A percentile compares a stretch with the other conserved stretches of the same genome.
Conservation (phyloP, 129 eudicot genomes). For the Ambrosia trifida region DNA sequence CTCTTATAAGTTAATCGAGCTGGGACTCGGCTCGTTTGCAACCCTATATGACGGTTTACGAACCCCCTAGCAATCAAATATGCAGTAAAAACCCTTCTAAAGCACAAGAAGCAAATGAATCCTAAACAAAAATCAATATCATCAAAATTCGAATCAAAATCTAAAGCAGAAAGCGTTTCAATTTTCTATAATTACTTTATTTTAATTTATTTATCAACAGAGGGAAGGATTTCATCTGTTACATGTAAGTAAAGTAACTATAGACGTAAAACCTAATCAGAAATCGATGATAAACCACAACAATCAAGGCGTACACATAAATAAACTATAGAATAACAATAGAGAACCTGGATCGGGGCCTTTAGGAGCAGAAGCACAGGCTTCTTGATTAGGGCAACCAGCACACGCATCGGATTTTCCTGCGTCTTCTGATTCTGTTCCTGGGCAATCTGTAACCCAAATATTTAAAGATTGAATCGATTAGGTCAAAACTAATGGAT, state of each 20-base stretch:
- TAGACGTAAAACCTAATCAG: neutral
- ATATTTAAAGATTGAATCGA: neutral
- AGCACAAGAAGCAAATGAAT: neutral
- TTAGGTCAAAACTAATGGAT: neutral
- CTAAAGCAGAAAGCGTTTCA: too few relatives aligned
- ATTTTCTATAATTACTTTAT: too few relatives aligned
- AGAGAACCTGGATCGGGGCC: constrained; percentile 97
- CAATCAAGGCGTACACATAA: neutral
- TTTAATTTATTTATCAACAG: too few relatives aligned
- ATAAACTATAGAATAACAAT: too few relatives aligned
- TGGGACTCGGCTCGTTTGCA: too few relatives aligned
- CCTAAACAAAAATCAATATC: neutral
- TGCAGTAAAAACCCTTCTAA: too few relatives aligned
- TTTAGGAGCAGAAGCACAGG: constrained; percentile 90
- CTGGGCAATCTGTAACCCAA: constrained; percentile 81
- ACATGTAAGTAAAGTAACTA: too few relatives aligned
- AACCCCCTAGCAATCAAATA: too few relatives aligned
- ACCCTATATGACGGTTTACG: too few relatives aligned
- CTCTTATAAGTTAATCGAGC: too few relatives aligned
- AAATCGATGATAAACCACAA: neutral
- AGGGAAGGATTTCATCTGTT: too few relatives aligned
- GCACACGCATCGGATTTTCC: constrained; percentile 78
- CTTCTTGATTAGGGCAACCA: constrained; percentile 92
- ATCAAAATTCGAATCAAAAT: too few relatives aligned
- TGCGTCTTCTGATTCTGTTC: constrained; percentile 74